Evolutionary conservation across 148 eudicot genomes (phyloP).

Genomic region (Silene uniflora): DNA sequence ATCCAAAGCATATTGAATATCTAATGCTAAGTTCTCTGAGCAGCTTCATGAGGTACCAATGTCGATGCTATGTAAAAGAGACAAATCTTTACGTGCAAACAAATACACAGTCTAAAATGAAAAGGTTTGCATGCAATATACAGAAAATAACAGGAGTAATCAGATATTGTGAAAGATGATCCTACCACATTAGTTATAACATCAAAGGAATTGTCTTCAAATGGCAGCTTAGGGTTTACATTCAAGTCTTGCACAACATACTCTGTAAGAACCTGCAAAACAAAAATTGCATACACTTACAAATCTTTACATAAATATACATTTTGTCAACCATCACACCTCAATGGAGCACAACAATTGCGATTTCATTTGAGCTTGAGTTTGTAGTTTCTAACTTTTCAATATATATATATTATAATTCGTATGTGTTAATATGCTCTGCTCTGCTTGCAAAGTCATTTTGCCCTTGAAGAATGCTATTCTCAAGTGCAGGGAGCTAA

Average conservation of each 20-base stretch:
- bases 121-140: background rate
- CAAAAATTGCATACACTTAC: background rate
- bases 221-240: slow-evolving; percentile 75
- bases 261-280: slow-evolving; percentile 78
- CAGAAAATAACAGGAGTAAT: background rate
- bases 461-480: no score
- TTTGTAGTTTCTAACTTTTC: background rate
- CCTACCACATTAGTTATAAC: slow-evolving; percentile 96
- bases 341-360: background rate
- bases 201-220: slow-evolving; percentile 80
- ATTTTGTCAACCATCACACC: background rate
- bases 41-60: background rate
- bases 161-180: slow-evolving; percentile 13
- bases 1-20: background rate
- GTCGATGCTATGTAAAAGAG: background rate
- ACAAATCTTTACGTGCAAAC: background rate
- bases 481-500: no score
- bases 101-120: background rate
- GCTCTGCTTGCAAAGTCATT: background rate
- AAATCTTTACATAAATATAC: background rate
- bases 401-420: background rate
- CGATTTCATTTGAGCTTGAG: background rate
- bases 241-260: slow-evolving; percentile 92
- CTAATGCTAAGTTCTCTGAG: background rate
- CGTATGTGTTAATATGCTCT: background rate